Evolutionary conservation across 2,329 filamentous ascomycete genomes (phyloP), one percentile per base, ranked within the genome.

Genomic region (Clarireedia homoeocarpa): DNA sequence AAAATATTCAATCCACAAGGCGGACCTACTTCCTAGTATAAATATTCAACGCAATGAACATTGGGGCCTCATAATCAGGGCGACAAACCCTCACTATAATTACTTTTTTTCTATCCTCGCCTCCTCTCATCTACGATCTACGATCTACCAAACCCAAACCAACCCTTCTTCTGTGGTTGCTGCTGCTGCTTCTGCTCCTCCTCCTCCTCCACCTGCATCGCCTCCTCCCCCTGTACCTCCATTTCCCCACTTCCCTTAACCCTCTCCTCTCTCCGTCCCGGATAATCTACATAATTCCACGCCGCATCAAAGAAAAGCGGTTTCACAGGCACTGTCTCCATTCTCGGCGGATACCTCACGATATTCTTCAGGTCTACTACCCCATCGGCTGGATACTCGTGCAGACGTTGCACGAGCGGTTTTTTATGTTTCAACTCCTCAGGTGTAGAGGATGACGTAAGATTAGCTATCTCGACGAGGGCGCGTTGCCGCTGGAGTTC

Each of bases 221-320:
- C 57, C 7, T 54, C 51, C 26, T 51, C 15, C 6, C 20, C 20
- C 20, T 20, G 20, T 20, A 42, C 40, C 46, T 55, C 56, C 24
- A 54, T 59, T 38, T 10, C 27, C 55, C 48, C 62, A 57, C 61
- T 63, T 39, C 56, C 64, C 61, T 64, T 63, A 62, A 63, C 62
- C 62, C 58, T 66, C 58, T 71, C 63, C 6, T 69, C 67, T 34
- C 71, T 63, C 63, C 83, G 83, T 36, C 84, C 84, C 0, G 91
- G 91, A 68, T 99, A 99, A 49, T 90, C 84, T 60, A 99, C 91
- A 70, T 96, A 97, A 70, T 97, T 97, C 88, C 90, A 99, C 9
- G 94, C 94, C 6, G 96, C 86, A 68, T 99, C 94, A 58, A 97
- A 82, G 77, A 97, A 97, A 36, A 97, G 78, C 27, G 94, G 94